Base-by-base conservation (phyloP, 768 basidiomycete genomes). In the Brasilioporus rufonigricans region DNA sequence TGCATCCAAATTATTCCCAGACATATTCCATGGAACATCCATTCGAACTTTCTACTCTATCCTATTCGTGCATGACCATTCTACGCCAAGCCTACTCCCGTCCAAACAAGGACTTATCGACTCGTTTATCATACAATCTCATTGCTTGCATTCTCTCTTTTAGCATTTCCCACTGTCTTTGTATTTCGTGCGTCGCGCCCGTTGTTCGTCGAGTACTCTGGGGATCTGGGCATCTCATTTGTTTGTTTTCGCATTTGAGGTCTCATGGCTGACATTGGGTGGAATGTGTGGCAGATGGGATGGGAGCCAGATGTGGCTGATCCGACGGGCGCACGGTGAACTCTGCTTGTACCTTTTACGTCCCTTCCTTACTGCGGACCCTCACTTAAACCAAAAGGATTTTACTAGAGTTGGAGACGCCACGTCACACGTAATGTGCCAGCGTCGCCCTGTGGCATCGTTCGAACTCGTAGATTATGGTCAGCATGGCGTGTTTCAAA, bases 91-190 rank as follows among this genome's bases (percentile, higher is more conserved):
- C 57, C 55, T 62, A 65, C 51, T 59, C 53, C 53, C 55, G 48
- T 50, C 55, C 52, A 40, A 50, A 48, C 55, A 44, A 59, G 64
- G 64, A 66, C 66, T 63, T 66, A 52, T 52, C 55, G 58, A 55
- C 56, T 48, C 54, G 63, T 48, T 65, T 72, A 72, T 57, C 67
- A 48, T 72, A 70, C 64, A 61, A 61, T 61, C 56, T 26, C 67
- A 57, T 55, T 71, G 68, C 70, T 70, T 61, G 58, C 55, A 59
- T 60, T 50, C 59, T 51, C 54, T 36, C 48, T 35, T 59, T 55
- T 41, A 51, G 60, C 59, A 65, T 59, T 55, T 41, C 26, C 26
- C 35, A 39, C 38, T 39, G 35, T 58, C n/a, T n/a, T 5, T 29
- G 27, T 29, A 29, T 52, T 61, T 48, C 57, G 61, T 68, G 54